Evolutionary conservation across 2,329 filamentous ascomycete genomes (phyloP).

Genomic region (Claviceps digitariae): DNA sequence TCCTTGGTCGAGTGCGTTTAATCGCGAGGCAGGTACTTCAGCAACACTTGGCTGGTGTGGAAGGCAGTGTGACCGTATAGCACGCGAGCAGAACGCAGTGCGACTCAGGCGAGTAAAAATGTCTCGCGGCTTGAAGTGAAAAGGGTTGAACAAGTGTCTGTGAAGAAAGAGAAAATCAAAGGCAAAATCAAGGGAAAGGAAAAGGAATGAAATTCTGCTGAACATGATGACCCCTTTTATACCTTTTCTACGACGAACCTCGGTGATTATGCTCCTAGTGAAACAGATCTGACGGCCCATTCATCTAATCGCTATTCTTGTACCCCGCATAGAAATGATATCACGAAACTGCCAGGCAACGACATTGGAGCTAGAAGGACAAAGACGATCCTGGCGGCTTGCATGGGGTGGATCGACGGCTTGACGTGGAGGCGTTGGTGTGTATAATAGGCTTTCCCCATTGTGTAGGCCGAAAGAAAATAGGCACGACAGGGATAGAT

Average conservation of each 20-base stretch:
- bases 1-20: not conserved
- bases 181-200: slow-evolving; percentile 39
- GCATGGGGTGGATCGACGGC: slow-evolving; percentile 20
- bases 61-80: not conserved
- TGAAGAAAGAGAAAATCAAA: slow-evolving; percentile 2
- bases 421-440: slow-evolving; percentile 12
- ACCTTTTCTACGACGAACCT: slow-evolving; percentile 25
- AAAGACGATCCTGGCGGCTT: slow-evolving; percentile 6
- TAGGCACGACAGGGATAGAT: not conserved
- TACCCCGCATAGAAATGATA: slow-evolving; percentile 27
- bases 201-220: slow-evolving; percentile 18
- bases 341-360: slow-evolving; percentile 17
- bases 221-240: slow-evolving; percentile 48
- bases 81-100: not conserved
- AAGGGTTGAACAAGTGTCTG: not conserved
- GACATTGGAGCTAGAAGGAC: not conserved
- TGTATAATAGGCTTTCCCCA: not conserved
- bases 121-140: not conserved
- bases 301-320: slow-evolving; percentile 28
- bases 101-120: not conserved
- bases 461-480: not conserved
- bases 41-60: not conserved
- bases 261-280: slow-evolving; percentile 20
- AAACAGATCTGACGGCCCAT: slow-evolving; percentile 28
- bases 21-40: not conserved